Evolutionary conservation across 2,329 filamentous ascomycete species (phyloP), one percentile per base, ranked within the genome.

Genomic region (Colletotrichum siamense): DNA sequence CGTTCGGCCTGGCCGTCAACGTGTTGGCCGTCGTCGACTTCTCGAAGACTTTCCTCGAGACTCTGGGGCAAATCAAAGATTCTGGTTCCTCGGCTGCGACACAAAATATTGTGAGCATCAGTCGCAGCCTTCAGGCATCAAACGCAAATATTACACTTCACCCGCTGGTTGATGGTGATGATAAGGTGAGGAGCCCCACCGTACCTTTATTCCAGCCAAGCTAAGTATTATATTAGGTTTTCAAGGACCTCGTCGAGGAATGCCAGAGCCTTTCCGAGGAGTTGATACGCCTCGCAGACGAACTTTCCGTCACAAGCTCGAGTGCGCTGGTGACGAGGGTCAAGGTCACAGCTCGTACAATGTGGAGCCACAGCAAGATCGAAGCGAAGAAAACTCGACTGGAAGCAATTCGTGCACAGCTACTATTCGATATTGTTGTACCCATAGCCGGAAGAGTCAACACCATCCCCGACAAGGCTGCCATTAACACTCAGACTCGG

Each of bases 301-400:
- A n/a, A 6, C 5, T 49, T 4, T 49, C 39, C 0, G 3, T 7
- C 3, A 1, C 9, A 2, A 4, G 39, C 3, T 49, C 18, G 39
- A 7, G 18, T 22, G 2, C 0, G 3, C 9, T 49, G 0, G 1
- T 49, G 5, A 4, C 5, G 9, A n/a, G 1, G 39, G 1, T 49
- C 6, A 49, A 49, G 3, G 1, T 49, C 5, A 7, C 39, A 0
- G 9, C 18, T 22, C 39, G 1, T 1, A 22, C 39, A 0, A 12
- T 49, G 18, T 22, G 44, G 44, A 49, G 44, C 10, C 44, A 12
- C 1, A 22, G 44, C 1, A 12, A 12, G 18, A 49, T 49, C 6
- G 0, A 22, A 4, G 44, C 6, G 44, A 49, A 7, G 18, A 49
- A 22, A 7, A 0, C 1, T 0, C 18, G 39, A 1, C 5, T 49